phyloP scores from a whole-genome alignment of 768 basidiomycete genomes.

The Russula vinacea region DNA sequence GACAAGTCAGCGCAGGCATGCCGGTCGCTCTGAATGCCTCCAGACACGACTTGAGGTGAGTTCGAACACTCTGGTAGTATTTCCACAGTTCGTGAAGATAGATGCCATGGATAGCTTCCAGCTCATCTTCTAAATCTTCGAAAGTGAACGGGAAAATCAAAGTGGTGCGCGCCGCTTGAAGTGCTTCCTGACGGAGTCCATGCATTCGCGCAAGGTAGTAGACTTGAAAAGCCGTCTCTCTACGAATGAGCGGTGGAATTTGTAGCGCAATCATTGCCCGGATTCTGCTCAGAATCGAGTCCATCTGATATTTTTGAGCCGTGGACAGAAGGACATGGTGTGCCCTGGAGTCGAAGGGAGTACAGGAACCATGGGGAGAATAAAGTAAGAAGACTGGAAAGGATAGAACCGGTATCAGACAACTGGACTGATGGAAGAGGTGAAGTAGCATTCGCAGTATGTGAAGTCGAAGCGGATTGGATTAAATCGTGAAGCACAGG shows the following conservation, averaged over 20 bases:
- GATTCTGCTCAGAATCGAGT: not conserved
- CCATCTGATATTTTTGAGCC: slow-evolving; percentile 19
- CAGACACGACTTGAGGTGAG: not conserved
- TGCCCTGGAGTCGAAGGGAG: slow-evolving; percentile 1
- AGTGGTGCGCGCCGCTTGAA: not conserved
- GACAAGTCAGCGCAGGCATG: not conserved
- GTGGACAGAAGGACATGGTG: slow-evolving; percentile 4
- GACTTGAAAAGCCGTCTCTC: slow-evolving; percentile 1
- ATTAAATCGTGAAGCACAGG: slow-evolving; percentile 37
- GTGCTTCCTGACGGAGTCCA: slow-evolving; percentile 1
- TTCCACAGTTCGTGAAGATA: slow-evolving; percentile 15
- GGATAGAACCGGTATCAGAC: not conserved
- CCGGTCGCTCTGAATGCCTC: not conserved
- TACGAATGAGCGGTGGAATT: not conserved
- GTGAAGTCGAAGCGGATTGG: not conserved
- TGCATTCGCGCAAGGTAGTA: not conserved
- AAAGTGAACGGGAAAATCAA: not conserved
- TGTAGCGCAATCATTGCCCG: not conserved
- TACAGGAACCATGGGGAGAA: slow-evolving; percentile 3
- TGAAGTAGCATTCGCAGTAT: not conserved
- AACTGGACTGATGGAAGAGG: slow-evolving; percentile 1
- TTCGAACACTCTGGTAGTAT: slow-evolving; percentile 6
- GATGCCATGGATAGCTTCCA: not conserved
- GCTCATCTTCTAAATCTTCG: not conserved
- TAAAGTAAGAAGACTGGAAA: slow-evolving; percentile 9